phyloP scores from a whole-genome alignment of 176 grass and related monocot genomes.

The Oropetium thomaeum region DNA sequence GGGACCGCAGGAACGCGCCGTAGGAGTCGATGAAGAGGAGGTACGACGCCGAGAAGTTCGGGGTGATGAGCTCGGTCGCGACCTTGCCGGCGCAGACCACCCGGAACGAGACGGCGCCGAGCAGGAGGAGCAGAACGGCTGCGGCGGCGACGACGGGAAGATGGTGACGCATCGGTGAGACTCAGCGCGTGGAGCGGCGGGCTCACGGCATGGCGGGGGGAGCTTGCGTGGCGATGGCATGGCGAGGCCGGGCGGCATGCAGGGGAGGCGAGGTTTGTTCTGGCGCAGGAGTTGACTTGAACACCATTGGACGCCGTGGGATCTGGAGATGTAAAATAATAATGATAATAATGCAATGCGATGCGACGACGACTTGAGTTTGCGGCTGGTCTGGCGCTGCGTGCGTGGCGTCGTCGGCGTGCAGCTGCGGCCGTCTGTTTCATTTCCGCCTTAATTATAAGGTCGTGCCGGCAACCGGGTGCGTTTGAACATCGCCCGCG shows the following conservation, averaged over 20 bases:
- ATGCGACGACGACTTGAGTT: slow-evolving; percentile 18
- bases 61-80: slow-evolving; percentile 40
- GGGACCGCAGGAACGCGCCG: slow-evolving; percentile 55
- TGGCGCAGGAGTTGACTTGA: slow-evolving; percentile 35
- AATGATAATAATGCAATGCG: slow-evolving; percentile 15
- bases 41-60: slow-evolving; percentile 47
- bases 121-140: background rate
- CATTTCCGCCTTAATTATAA: background rate
- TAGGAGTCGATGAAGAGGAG: slow-evolving; percentile 47
- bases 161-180: slow-evolving; percentile 35
- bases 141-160: background rate
- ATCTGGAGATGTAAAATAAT: slow-evolving; percentile 20
- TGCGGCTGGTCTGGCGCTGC: slow-evolving; percentile 4
- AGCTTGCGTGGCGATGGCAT: slow-evolving; percentile 38
- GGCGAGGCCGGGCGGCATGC: background rate
- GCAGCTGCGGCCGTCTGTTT: slow-evolving; percentile 1
- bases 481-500: slow-evolving; percentile 22
- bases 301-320: slow-evolving; percentile 31
- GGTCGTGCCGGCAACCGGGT: background rate
- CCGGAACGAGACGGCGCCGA: background rate
- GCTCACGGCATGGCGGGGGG: slow-evolving; percentile 32
- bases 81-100: slow-evolving; percentile 1
- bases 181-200: slow-evolving; percentile 33
- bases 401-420: slow-evolving; percentile 14
- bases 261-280: background rate